Conservation (phyloP, 495 filamentous ascomycete species). For the Xylaria bambusicola region DNA sequence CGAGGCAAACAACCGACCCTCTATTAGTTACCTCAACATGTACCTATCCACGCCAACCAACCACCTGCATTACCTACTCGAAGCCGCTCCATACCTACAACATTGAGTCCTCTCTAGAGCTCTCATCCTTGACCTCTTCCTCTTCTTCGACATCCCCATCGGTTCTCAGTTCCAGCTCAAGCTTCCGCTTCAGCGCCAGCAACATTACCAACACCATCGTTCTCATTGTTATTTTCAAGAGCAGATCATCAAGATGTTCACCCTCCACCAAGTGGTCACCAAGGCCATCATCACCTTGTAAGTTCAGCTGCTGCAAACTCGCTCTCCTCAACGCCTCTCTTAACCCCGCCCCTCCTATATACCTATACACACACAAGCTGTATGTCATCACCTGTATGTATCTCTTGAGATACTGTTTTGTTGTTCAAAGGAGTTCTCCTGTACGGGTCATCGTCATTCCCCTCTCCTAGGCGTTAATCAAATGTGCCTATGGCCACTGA, state of each 20-base stretch:
- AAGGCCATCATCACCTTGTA: slow-evolving; percentile 15
- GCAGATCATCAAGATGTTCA: background rate
- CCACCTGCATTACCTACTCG: too few relatives aligned
- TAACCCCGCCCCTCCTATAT: background rate
- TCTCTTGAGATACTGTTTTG: too few relatives aligned
- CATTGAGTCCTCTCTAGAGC: too few relatives aligned
- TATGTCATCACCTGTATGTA: background rate
- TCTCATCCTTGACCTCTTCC: too few relatives aligned
- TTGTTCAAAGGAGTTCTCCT: background rate
- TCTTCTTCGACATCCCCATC: background rate
- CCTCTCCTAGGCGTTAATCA: too few relatives aligned
- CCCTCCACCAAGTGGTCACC: background rate
- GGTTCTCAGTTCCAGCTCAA: background rate
- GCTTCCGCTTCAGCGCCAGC: background rate
- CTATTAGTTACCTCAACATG: too few relatives aligned
- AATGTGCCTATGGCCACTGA: background rate
- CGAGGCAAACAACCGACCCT: background rate
- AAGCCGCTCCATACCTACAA: too few relatives aligned
- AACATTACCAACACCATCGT: background rate
- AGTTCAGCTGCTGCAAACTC: background rate
- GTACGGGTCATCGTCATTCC: background rate
- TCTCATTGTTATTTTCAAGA: background rate
- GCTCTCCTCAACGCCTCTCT: background rate
- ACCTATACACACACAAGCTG: background rate
- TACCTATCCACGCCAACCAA: too few relatives aligned